phyloP scores from a whole-genome alignment of 805 yeast genomes.

The Barnettozyma salicaria region DNA sequence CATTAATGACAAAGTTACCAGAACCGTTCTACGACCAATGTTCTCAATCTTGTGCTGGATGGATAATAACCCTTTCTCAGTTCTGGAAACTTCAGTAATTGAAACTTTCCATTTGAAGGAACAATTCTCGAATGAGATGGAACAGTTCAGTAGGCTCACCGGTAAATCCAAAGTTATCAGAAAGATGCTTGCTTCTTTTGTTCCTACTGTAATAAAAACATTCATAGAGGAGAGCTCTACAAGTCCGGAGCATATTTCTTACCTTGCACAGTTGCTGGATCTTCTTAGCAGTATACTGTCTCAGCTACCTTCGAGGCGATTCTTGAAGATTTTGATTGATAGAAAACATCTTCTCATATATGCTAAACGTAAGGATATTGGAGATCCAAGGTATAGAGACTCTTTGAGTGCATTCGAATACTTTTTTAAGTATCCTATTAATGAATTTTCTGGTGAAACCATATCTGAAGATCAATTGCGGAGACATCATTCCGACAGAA shows the following conservation, averaged over 20 bases:
- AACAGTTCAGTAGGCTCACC: background rate
- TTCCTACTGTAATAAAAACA: background rate
- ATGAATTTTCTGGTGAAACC: slow-evolving; percentile 35
- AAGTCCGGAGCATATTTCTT: background rate
- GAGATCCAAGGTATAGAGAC: background rate
- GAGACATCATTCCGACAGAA: slow-evolving; percentile 5
- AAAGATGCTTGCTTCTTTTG: slow-evolving; percentile 4
- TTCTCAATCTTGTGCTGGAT: slow-evolving; percentile 19
- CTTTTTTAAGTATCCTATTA: slow-evolving; percentile 34
- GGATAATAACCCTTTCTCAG: background rate
- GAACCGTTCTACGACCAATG: slow-evolving; percentile 11
- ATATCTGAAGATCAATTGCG: slow-evolving; percentile 16
- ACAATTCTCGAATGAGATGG: slow-evolving; percentile 2
- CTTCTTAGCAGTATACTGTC: slow-evolving; percentile 30
- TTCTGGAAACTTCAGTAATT: slow-evolving; percentile 3
- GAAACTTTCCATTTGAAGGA: slow-evolving; percentile 2
- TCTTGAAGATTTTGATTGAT: slow-evolving; percentile 28
- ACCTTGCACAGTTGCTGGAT: slow-evolving; percentile 12
- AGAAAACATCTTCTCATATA: slow-evolving; percentile 14
- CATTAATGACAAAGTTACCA: slow-evolving; percentile 1
- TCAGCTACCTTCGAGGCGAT: slow-evolving; percentile 37
- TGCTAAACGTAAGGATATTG: background rate
- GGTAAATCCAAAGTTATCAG: slow-evolving; percentile 9
- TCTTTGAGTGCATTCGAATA: slow-evolving; percentile 18
- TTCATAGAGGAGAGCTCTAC: background rate